Evolutionary conservation across 768 basidiomycete species (phyloP).

Genomic region (Russula abietina): DNA sequence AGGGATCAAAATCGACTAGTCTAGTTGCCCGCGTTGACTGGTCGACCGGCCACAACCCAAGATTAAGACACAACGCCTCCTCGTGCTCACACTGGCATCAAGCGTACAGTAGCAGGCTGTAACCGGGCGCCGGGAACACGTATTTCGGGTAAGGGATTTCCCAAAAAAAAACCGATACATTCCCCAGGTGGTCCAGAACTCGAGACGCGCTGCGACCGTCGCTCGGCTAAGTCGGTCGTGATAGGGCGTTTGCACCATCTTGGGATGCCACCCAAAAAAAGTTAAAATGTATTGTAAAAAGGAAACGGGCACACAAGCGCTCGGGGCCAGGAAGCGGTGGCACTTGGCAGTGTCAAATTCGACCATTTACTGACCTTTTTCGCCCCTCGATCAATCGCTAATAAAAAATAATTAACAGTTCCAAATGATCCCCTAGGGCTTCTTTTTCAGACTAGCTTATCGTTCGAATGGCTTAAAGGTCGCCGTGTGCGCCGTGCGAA

Average conservation of each 20-base stretch:
- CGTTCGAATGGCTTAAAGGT: slow-evolving; percentile 16
- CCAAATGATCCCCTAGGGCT: slow-evolving; percentile 10
- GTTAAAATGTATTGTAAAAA: slow-evolving; percentile 11
- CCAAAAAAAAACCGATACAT: neutral
- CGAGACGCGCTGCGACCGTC: neutral
- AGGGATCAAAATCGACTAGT: neutral
- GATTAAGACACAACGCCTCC: neutral
- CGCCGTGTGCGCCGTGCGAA: slow-evolving; percentile 12
- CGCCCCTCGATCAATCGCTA: slow-evolving; percentile 17
- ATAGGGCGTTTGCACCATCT: neutral
- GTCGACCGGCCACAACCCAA: neutral
- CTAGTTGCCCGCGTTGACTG: neutral
- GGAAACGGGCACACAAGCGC: slow-evolving; percentile 13
- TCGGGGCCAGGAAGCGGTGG: neutral
- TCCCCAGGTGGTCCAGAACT: neutral
- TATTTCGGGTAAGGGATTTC: neutral
- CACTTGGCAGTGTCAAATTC: slow-evolving; percentile 9
- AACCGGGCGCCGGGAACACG: neutral
- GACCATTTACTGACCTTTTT: slow-evolving; percentile 3
- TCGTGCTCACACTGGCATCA: neutral
- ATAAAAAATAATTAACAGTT: slow-evolving; percentile 10
- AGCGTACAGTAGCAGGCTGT: neutral
- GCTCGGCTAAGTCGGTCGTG: slow-evolving; percentile 11
- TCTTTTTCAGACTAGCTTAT: slow-evolving; percentile 18
- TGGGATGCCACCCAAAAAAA: slow-evolving; percentile 7